These are phyloP conservation scores for Discostella stelligeroides DNA, from an alignment of 108 stramenopile genomes.

Conservation along the genomic window DNA sequence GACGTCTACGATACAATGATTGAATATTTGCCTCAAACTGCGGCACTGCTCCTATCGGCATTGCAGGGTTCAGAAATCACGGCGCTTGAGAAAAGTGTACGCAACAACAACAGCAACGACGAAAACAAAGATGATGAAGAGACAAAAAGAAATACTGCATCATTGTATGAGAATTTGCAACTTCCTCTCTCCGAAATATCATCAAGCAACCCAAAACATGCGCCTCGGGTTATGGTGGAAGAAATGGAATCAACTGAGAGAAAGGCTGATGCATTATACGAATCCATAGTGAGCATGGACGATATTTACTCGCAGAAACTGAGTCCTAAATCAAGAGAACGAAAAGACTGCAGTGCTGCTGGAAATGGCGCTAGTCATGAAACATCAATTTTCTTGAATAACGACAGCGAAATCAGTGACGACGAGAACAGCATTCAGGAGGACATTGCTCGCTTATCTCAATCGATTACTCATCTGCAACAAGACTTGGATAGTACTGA, in stretches of 20 bases:
- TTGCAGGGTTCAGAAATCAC: constrained; percentile 20
- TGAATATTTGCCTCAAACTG: constrained; percentile 43
- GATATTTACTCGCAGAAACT: not conserved
- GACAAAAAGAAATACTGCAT: too few relatives aligned
- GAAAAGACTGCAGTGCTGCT: too few relatives aligned
- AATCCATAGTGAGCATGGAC: constrained; percentile 26
- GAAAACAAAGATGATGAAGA: not conserved
- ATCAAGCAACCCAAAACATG: too few relatives aligned
- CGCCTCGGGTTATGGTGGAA: too few relatives aligned
- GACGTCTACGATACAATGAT: not conserved
- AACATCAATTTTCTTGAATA: not conserved
- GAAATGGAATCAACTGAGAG: constrained; percentile 24
- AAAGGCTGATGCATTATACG: constrained; percentile 29
- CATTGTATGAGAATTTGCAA: too few relatives aligned
- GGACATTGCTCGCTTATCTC: constrained; percentile 32
- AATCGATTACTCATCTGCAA: constrained; percentile 33
- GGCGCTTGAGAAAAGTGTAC: not conserved
- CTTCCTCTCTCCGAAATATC: too few relatives aligned
- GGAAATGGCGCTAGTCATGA: not conserved
- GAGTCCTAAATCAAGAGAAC: not conserved
- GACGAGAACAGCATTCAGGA: constrained; percentile 45
- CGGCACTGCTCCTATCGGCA: constrained; percentile 29
- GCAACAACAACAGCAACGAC: not conserved
- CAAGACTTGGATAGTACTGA: constrained; percentile 42
- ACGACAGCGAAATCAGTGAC: constrained; percentile 7